Percentiles rank a stretch among this genome's conserved stretches.
Evolutionary conservation across 139 green algal genomes (phyloP).

Genomic region (Closterium sp.): DNA sequence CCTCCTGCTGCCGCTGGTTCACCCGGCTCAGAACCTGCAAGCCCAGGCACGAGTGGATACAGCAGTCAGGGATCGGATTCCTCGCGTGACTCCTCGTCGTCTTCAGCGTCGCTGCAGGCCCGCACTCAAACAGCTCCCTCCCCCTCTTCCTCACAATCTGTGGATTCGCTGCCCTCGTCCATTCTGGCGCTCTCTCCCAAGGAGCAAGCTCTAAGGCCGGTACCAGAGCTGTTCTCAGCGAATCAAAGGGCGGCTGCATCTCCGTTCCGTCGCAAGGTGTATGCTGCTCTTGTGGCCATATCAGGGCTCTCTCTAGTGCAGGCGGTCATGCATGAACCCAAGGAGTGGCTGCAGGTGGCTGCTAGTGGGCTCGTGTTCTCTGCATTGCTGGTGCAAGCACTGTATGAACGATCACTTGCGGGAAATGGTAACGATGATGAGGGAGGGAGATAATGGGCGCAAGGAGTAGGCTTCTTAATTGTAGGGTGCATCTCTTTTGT

Average conservation of each 20-base stretch:
- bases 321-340: background rate
- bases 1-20: background rate
- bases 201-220: background rate
- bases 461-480: background rate
- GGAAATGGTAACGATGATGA: background rate
- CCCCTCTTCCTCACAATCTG: background rate
- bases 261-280: background rate
- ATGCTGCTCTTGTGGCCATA: background rate
- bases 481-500: no score
- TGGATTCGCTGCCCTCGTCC: background rate
- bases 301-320: background rate
- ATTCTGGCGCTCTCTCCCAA: background rate
- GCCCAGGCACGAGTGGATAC: background rate
- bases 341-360: background rate
- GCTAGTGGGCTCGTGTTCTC: background rate
- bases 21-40: background rate
- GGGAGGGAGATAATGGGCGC: background rate
- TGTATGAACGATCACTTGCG: background rate
- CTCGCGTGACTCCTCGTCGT: background rate
- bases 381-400: background rate
- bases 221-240: background rate
- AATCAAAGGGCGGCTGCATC: background rate
- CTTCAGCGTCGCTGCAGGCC: background rate
- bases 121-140: background rate
- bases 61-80: background rate